phyloP scores from a whole-genome alignment of 179 eudicot species.

The Patellifolia procumbens region DNA sequence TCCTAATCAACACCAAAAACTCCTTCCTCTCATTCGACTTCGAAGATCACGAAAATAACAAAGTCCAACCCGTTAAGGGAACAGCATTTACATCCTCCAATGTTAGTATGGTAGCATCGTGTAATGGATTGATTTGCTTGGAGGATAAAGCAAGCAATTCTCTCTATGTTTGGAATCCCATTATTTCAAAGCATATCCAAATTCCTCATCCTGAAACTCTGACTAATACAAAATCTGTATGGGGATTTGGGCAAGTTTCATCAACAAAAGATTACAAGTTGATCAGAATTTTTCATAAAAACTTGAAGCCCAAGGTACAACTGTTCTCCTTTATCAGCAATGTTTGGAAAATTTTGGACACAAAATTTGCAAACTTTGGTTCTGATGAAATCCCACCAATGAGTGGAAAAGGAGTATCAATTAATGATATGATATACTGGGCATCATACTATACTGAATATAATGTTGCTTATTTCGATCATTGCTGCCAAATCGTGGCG shows the following conservation, averaged over 20 bases:
- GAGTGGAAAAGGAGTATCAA: conserved; percentile 3
- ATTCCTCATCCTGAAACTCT: conserved; percentile 8
- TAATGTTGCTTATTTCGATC: background rate
- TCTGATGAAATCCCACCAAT: background rate
- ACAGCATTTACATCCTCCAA: background rate
- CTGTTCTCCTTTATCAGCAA: background rate
- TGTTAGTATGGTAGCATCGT: conserved; percentile 2
- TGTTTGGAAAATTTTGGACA: background rate
- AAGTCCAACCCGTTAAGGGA: background rate
- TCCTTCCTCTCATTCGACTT: conserved; percentile 11
- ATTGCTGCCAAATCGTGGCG: background rate
- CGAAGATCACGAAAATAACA: background rate
- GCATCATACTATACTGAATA: background rate
- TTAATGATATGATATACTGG: conserved; percentile 3
- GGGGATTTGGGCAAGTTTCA: conserved; percentile 18
- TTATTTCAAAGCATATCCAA: background rate
- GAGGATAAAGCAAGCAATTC: background rate
- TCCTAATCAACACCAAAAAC: conserved; percentile 12
- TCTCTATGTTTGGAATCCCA: conserved; percentile 16
- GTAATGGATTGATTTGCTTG: conserved; percentile 11
- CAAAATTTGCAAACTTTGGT: background rate
- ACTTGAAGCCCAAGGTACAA: background rate
- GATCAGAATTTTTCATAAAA: background rate
- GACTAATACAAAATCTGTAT: background rate
- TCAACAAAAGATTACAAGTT: conserved; percentile 13